A percentile compares a stretch with the other conserved stretches of the same genome.
Evolutionary conservation across 257 asterid genomes (phyloP).

Genomic region (Solanum paucissectum): DNA sequence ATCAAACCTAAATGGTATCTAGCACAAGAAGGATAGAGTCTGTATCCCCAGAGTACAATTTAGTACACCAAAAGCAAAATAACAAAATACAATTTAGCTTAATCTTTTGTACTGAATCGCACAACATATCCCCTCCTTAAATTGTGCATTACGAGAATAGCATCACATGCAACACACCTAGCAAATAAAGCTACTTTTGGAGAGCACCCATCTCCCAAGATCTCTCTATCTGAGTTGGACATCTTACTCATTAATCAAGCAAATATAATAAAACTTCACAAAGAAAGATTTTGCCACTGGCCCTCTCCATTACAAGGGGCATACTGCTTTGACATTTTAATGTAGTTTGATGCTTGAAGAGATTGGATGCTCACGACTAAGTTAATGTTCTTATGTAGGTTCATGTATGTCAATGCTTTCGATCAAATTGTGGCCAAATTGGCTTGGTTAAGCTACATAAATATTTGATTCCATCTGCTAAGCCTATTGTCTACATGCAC

Average conservation of each 20-base stretch:
- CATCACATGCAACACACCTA: background rate
- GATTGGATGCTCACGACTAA: constrained; percentile 26
- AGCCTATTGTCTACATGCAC: background rate
- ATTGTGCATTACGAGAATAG: background rate
- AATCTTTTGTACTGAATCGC: background rate
- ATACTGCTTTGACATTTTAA: constrained; percentile 82
- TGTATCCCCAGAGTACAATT: background rate
- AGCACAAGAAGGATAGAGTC: background rate
- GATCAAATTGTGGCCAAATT: background rate
- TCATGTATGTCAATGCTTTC: background rate
- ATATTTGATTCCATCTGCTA: background rate
- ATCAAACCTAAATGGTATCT: background rate
- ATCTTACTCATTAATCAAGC: background rate
- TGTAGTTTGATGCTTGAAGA: constrained; percentile 98
- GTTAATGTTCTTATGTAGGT: background rate
- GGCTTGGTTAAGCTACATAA: background rate
- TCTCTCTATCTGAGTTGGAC: background rate
- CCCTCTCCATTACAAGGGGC: constrained; percentile 50
- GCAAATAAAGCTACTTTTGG: background rate
- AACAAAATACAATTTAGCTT: background rate
- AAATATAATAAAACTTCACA: background rate
- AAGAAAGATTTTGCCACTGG: background rate
- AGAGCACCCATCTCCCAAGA: background rate
- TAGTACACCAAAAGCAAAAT: background rate
- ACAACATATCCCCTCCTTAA: background rate